These are phyloP conservation scores for Botrytis hyacinthi DNA, from an alignment of 2,329 filamentous ascomycete genomes.

Conservation along the genomic window DNA sequence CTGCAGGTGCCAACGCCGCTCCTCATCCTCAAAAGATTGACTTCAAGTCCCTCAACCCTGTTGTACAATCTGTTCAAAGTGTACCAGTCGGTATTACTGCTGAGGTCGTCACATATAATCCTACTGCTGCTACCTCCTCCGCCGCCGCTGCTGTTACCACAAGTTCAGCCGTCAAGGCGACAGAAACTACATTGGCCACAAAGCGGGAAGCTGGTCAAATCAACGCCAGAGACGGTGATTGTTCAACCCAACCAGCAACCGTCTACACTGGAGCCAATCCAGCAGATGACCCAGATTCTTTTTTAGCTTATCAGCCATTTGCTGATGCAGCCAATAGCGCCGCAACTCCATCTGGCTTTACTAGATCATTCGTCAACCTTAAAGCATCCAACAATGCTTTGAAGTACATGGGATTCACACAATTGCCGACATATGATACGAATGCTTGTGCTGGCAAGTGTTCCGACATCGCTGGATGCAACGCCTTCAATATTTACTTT, in stretches of 20 bases:
- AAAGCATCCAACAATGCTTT: slow-evolving; percentile 34
- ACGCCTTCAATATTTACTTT: slow-evolving; percentile 39
- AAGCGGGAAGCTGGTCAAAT: background rate
- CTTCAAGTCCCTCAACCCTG: background rate
- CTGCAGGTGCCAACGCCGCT: background rate
- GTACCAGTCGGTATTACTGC: slow-evolving; percentile 1
- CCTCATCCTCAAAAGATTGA: slow-evolving; percentile 6
- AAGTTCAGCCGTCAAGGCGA: background rate
- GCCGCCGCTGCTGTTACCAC: background rate
- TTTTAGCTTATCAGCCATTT: slow-evolving; percentile 34
- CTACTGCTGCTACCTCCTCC: background rate
- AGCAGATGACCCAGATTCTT: slow-evolving; percentile 39
- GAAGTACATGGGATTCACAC: slow-evolving; percentile 33
- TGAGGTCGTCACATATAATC: background rate
- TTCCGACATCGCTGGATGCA: slow-evolving; percentile 33
- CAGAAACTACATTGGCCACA: background rate
- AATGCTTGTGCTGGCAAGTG: slow-evolving; percentile 33
- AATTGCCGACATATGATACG: slow-evolving; percentile 35
- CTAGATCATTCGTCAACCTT: slow-evolving; percentile 36
- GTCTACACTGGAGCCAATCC: slow-evolving; percentile 2
- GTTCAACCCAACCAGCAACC: background rate
- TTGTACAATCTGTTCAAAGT: background rate
- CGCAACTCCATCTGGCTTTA: slow-evolving; percentile 37
- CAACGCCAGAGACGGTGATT: background rate
- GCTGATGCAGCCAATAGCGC: slow-evolving; percentile 31